Base-by-base conservation (phyloP, 164 flowering plant genomes). In the Nelumbo lutea region DNA sequence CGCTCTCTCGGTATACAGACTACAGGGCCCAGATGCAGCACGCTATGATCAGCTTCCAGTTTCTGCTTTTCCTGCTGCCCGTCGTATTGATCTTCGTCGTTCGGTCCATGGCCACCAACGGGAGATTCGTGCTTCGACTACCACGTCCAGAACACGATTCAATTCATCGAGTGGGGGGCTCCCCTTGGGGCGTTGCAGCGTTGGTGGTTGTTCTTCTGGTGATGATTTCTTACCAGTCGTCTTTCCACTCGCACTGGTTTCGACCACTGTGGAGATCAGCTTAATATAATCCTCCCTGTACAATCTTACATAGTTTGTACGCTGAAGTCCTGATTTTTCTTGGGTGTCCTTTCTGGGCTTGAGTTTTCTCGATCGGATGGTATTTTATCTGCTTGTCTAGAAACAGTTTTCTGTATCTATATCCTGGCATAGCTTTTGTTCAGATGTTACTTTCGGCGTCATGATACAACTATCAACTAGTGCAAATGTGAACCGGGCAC, bases 191-290 rank as follows among this genome's bases (percentile, higher is more conserved):
- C 6, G 80, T 88, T 39, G 88, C 86, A 1, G 40, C 74, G 38
- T 58, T 89, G 77, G 69, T 85, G 66, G 73, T 81, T 72, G 53
- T 86, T 71, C 77, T 90, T 14, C 52, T 87, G 70, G 68, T 86
- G 57, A 68, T 88, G 85, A 73, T 90, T 46, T 88, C 85, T 57
- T 87, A 84, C 67, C 87, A 86, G 45, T 86, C 90, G 10, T 80
- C 85, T 0, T 79, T 83, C 60, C 86, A 85, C 39, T 84, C 87
- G 5, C 76, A 69, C 78, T 87, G 89, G 90, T 84, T 83, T 70
- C 70, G 81, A 52, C 75, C 81, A 38, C 75, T 78, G 1, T 47
- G 75, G 80, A 68, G 76, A 40, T 67, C 59, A 14, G 50, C 42
- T 56, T 68, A 64, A 59, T 50, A 6, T 8, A 39, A 2, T 15